Evolutionary conservation across 805 yeast genomes (phyloP).

Genomic region (Candida verbasci): DNA sequence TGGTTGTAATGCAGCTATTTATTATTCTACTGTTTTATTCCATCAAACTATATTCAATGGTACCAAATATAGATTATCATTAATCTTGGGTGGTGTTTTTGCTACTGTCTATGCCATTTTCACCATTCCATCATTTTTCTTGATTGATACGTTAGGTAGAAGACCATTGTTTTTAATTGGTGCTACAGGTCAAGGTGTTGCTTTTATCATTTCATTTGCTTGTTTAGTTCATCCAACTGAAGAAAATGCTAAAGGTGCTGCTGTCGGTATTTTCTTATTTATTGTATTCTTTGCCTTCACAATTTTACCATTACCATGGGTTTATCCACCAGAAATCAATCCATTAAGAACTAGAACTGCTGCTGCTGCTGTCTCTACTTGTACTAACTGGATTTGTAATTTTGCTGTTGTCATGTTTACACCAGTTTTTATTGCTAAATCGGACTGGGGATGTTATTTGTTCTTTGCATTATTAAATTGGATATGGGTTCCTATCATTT

Average conservation of each 20-base stretch:
- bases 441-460: constrained; percentile 39
- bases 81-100: constrained; percentile 63
- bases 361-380: constrained; percentile 40
- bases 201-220: constrained; percentile 39
- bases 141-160: constrained; percentile 41
- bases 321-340: constrained; percentile 45
- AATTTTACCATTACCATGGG: constrained; percentile 43
- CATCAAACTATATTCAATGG: constrained; percentile 46
- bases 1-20: constrained; percentile 88
- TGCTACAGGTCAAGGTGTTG: constrained; percentile 37
- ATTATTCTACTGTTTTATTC: constrained; percentile 85
- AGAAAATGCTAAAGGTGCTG: constrained; percentile 40
- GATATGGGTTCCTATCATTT: constrained; percentile 34
- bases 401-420: constrained; percentile 46
- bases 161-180: constrained; percentile 43
- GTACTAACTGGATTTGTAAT: constrained; percentile 43
- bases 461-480: constrained; percentile 39
- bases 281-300: constrained; percentile 42
- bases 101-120: constrained; percentile 57
- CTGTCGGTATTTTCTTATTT: constrained; percentile 42
- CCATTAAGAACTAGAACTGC: constrained; percentile 45
- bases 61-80: constrained; percentile 46
- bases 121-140: constrained; percentile 42
- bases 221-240: constrained; percentile 30
- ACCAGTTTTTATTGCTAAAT: constrained; percentile 34